These are phyloP conservation scores for Marasmius oreades DNA, from an alignment of 1,284 basidiomycete species.

Conservation along the genomic window DNA sequence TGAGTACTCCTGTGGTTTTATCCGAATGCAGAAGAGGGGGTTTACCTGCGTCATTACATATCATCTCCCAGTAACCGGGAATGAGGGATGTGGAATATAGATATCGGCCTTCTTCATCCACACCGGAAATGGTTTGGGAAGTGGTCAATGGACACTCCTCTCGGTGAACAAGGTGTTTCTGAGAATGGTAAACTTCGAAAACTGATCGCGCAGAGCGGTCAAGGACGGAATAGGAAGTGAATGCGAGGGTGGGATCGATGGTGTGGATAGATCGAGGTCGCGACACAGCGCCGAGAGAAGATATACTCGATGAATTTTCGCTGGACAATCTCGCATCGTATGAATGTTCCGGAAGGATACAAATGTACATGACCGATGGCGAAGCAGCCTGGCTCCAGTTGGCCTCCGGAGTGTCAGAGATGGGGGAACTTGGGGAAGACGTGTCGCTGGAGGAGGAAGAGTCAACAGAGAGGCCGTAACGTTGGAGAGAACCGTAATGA, in stretches of 20 bases:
- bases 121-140: slow-evolving; percentile 28
- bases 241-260: slow-evolving; percentile 64
- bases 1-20: slow-evolving; percentile 3
- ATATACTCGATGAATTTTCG: slow-evolving; percentile 10
- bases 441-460: slow-evolving; percentile 31
- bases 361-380: slow-evolving; percentile 52
- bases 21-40: background rate
- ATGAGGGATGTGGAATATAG: slow-evolving; percentile 57
- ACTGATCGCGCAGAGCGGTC: slow-evolving; percentile 45
- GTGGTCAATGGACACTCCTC: slow-evolving; percentile 43
- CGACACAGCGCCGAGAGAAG: slow-evolving; percentile 25
- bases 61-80: slow-evolving; percentile 56
- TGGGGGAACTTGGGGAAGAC: slow-evolving; percentile 34
- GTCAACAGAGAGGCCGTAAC: slow-evolving; percentile 5
- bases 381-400: slow-evolving; percentile 22
- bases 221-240: slow-evolving; percentile 36
- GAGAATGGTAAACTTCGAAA: slow-evolving; percentile 43
- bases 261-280: slow-evolving; percentile 48
- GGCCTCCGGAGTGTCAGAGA: slow-evolving; percentile 28
- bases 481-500: slow-evolving; percentile 26
- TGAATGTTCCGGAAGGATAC: slow-evolving; percentile 42
- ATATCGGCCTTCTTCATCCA: slow-evolving; percentile 30
- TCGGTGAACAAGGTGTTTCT: slow-evolving; percentile 33
- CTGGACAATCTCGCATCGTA: slow-evolving; percentile 7
- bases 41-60: slow-evolving; percentile 51